phyloP scores from a whole-genome alignment of 2,329 filamentous ascomycete genomes.

The Epichloe baconii region DNA sequence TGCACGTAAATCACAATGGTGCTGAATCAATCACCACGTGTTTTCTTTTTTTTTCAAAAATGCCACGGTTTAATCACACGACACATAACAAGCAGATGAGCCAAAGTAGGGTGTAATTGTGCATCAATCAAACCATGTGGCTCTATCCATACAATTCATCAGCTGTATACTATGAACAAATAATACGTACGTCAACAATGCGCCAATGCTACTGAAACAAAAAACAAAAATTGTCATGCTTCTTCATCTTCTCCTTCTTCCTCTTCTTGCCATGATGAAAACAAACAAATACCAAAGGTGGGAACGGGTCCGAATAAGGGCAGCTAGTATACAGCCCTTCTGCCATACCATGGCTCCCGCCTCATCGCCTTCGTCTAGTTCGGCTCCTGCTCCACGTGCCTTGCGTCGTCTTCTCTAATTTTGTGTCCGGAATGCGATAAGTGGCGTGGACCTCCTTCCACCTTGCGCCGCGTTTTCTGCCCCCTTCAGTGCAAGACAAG shows the following conservation, averaged over 20 bases:
- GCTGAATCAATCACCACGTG: too few species aligned
- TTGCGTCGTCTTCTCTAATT: constrained; percentile 2
- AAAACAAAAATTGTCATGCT: constrained; percentile 4
- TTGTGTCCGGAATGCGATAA: background rate
- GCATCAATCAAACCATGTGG: constrained; percentile 10
- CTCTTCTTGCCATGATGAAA: background rate
- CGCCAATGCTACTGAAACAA: constrained; percentile 9
- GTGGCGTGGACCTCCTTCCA: too few species aligned
- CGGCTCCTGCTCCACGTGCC: background rate
- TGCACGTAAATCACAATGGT: too few species aligned
- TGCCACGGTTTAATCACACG: too few species aligned
- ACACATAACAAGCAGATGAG: background rate
- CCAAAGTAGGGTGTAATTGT: background rate
- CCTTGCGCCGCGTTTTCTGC: background rate
- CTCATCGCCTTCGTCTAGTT: background rate
- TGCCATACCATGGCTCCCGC: too few species aligned
- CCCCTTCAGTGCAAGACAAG: background rate
- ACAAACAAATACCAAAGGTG: background rate
- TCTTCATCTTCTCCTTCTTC: background rate
- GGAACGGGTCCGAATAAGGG: background rate
- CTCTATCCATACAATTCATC: constrained; percentile 14
- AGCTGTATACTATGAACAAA: constrained; percentile 8
- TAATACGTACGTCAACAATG: constrained; percentile 7
- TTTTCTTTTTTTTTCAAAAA: too few species aligned
- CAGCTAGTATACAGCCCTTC: background rate